Base-by-base conservation (phyloP, 176 grass and related monocot species). In the Aegilops bicornis region DNA sequence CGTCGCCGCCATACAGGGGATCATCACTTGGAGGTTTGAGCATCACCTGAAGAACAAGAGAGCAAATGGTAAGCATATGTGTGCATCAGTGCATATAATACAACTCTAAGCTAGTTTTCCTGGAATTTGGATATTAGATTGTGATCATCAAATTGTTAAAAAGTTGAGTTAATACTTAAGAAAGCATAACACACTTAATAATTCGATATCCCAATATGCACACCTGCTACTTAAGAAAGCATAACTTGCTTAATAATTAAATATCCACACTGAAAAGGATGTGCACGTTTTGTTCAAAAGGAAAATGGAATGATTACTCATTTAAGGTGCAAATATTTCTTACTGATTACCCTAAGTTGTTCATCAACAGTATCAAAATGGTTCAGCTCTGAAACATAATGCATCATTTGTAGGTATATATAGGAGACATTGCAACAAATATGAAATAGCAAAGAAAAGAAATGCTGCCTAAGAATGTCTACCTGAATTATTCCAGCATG, bases 401-500 rank as follows among this genome's bases (percentile, higher is more conserved):
- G 39, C 27, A 63, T 76, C 12, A 16, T 30, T 27, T n/a, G 29
- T 70, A 15, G 61, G 2, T 60, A 54, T 30, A 83, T 31, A 78
- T 3, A 78, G 5, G 12, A 16, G 13, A 76, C 32, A 48, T 61
- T 72, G 17, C 14, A 60, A 76, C 8, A 4, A 50, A 76, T 59
- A 48, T 29, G 36, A 2, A 25, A 75, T 6, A n/a, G 24, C 73
- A 56, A 50, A 48, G 31, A 58, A 5, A 83, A 70, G 4, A 65
- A 66, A 79, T 37, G 32, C 20, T 8, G 54, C 9, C 12, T 76
- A 22, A 48, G 3, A 47, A 82, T 71, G 29, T 20, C 4, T 92
- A 98, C 97, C 92, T 99, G 97, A 90, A 99, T 99, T 59, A 99
- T 94, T 81, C 97, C 97, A 79, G 97, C 97, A 94, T 99, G 97